Percentiles rank a stretch among this genome's conserved stretches.
These are phyloP conservation scores for Dimocarpus longan DNA, from an alignment of 345 rosid genomes.

Conservation along the genomic window DNA sequence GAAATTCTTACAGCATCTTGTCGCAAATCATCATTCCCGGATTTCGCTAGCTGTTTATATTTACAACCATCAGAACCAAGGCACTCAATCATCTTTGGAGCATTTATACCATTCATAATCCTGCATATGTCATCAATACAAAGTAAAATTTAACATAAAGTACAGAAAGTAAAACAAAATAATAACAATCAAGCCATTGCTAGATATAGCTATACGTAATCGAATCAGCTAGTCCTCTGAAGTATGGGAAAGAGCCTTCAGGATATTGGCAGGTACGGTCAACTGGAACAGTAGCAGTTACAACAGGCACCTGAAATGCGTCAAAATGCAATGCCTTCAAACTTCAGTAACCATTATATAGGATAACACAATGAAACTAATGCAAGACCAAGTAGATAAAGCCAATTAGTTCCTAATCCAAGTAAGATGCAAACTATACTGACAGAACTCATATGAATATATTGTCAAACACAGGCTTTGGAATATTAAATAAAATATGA, in stretches of 20 bases:
- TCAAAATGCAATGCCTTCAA: constrained; percentile 22
- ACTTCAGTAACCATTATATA: constrained; percentile 12
- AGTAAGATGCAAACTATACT: neutral
- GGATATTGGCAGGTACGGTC: constrained; percentile 73
- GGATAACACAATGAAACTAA: constrained; percentile 16
- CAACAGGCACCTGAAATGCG: constrained; percentile 81
- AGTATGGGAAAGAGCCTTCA: constrained; percentile 86
- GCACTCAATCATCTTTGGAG: constrained; percentile 95
- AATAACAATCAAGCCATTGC: constrained; percentile 10
- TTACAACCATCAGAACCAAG: constrained; percentile 86
- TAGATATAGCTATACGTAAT: constrained; percentile 51
- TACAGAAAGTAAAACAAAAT: constrained; percentile 13
- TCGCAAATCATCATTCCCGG: constrained; percentile 97
- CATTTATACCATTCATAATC: constrained; percentile 95
- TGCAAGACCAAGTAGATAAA: constrained; percentile 10
- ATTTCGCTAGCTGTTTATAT: constrained; percentile 95
- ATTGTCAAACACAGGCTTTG: neutral
- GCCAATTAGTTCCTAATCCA: neutral
- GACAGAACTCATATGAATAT: neutral
- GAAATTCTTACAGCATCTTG: constrained; percentile 88
- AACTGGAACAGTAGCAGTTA: constrained; percentile 81
- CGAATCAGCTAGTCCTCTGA: constrained; percentile 81
- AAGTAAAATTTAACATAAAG: constrained; percentile 19
- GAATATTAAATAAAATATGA: too few species aligned
- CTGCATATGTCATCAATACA: constrained; percentile 47